These are phyloP conservation scores for Chrysoporthe puriensis DNA, from an alignment of 2,329 filamentous ascomycete species.

Conservation along the genomic window DNA sequence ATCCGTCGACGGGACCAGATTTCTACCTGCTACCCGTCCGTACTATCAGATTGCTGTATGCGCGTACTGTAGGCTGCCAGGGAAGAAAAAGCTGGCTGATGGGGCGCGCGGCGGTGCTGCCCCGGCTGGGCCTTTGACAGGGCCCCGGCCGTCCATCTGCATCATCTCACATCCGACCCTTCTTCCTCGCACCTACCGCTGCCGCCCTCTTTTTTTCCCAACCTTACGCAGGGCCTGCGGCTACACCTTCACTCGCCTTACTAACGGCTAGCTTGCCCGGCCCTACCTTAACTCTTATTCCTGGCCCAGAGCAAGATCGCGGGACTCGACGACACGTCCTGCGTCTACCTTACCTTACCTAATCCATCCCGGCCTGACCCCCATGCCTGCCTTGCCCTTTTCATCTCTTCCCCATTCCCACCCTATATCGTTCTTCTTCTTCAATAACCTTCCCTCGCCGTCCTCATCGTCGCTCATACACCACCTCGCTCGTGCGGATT, in stretches of 20 bases:
- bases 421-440: conserved; percentile 24
- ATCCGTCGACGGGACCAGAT: too few relatives aligned
- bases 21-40: background rate
- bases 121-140: background rate
- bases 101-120: background rate
- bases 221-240: conserved; percentile 1
- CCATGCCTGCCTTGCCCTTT: conserved; percentile 25
- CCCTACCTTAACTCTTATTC: conserved; percentile 1
- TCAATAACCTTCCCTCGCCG: conserved; percentile 9
- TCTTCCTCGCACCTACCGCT: conserved; percentile 4
- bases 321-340: conserved; percentile 5
- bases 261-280: background rate
- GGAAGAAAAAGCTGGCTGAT: background rate
- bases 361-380: conserved; percentile 17
- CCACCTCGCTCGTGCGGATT: background rate
- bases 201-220: background rate
- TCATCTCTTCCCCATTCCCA: conserved; percentile 23
- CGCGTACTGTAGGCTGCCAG: background rate
- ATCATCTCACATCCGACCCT: conserved; percentile 9
- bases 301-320: background rate
- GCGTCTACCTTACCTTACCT: conserved; percentile 23
- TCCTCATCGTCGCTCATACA: conserved; percentile 9
- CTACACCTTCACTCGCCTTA: conserved; percentile 3
- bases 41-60: background rate
- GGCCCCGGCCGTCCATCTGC: conserved; percentile 3